Conservation (phyloP, 192 early-diverging fungal genomes). For the Coemansia sp. region DNA sequence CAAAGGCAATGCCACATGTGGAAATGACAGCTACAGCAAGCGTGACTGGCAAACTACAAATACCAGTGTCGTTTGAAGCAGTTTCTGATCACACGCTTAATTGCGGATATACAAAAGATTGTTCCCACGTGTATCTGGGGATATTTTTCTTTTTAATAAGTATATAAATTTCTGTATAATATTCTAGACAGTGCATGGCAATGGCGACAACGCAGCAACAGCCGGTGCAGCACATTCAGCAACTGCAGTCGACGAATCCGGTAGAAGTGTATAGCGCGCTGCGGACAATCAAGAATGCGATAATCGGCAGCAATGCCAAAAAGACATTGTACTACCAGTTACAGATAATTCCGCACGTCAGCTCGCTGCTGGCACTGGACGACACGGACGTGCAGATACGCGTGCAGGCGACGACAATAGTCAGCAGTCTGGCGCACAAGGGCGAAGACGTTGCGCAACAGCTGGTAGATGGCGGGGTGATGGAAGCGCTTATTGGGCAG, state of each 20-base stretch:
- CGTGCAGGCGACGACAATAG: constrained; percentile 41
- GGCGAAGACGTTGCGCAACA: constrained; percentile 28
- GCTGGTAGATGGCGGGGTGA: constrained; percentile 33
- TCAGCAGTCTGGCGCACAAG: constrained; percentile 48
- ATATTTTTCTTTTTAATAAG: not conserved
- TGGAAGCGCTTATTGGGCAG: constrained; percentile 38
- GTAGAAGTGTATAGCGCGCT: constrained; percentile 47
- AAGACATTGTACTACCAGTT: constrained; percentile 46
- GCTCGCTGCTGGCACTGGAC: constrained; percentile 29
- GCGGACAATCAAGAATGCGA: constrained; percentile 48
- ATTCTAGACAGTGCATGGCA: not conserved
- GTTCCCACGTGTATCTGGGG: not conserved
- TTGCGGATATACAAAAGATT: not conserved
- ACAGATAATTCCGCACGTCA: constrained; percentile 38
- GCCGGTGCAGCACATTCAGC: constrained; percentile 22
- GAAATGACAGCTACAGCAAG: too few relatives aligned
- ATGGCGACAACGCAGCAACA: constrained; percentile 25
- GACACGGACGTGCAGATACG: constrained; percentile 43
- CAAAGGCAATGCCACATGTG: too few relatives aligned
- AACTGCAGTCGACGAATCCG: constrained; percentile 46
- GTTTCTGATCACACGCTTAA: not conserved
- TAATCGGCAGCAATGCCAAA: constrained; percentile 51
- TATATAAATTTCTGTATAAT: not conserved
- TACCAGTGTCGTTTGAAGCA: too few relatives aligned
- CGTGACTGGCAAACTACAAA: too few relatives aligned